phyloP scores from a whole-genome alignment of 306 rosid species.

The Macrotyloma uniflorum region DNA sequence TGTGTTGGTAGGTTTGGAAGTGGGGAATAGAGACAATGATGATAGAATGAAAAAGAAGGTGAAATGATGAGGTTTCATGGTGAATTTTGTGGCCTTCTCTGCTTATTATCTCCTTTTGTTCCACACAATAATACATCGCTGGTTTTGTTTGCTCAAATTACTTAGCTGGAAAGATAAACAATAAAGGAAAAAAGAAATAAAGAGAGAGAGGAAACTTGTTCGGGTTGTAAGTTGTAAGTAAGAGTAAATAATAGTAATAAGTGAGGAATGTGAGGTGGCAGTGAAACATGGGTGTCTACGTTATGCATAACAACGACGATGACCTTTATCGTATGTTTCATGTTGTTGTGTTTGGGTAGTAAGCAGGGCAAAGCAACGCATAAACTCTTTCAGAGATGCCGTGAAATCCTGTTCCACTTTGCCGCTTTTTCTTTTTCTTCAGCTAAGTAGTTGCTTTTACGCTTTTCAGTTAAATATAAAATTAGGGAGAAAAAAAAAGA shows the following conservation, averaged over 20 bases:
- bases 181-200: not conserved
- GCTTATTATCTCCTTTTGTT: conserved; percentile 33
- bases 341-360: conserved; percentile 9
- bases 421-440: conserved; percentile 28
- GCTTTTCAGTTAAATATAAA: not conserved
- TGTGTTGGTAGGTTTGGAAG: conserved; percentile 8
- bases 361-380: conserved; percentile 41
- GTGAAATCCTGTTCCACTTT: conserved; percentile 28
- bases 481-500: not conserved
- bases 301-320: conserved; percentile 17
- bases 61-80: conserved; percentile 49
- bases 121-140: conserved; percentile 52
- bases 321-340: conserved; percentile 11
- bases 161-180: conserved; percentile 23
- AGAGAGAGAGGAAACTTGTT: conserved; percentile 48
- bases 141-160: conserved; percentile 34
- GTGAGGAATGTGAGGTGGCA: conserved; percentile 37
- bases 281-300: not conserved
- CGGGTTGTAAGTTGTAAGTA: conserved; percentile 27
- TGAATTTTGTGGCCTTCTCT: conserved; percentile 33
- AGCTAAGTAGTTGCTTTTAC: not conserved
- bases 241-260: conserved; percentile 34
- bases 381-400: conserved; percentile 36
- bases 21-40: conserved; percentile 14
- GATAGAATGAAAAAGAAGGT: conserved; percentile 39